Evolutionary conservation across 108 stramenopile genomes (phyloP), one percentile per base, ranked within the genome.

Genomic region (Craspedostauros australis): DNA sequence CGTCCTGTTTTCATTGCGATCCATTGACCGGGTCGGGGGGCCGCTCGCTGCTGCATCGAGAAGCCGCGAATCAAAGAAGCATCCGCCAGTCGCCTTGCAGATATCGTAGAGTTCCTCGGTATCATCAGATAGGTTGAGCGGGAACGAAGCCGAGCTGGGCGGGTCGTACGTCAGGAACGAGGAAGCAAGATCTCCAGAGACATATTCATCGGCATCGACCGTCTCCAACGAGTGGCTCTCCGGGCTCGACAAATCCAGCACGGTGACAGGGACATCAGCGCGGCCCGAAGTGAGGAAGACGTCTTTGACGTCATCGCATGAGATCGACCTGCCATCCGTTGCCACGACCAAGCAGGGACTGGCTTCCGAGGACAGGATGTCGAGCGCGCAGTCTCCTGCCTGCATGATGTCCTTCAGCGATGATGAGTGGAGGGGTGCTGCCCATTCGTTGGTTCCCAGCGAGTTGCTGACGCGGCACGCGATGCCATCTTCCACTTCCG

Each of bases 341-440:
- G 79, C 82, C 20, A 91, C 54, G 12, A 84, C 66, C 16, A 91
- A 58, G 7, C 60, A 26, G 7, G 88, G 88, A 30, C 85, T 55
- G 24, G 79, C 88, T 25, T 83, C 72, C 4, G 68, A 66, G 25
- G 84, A 79, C 14, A 91, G 63, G 1, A 76, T 72, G 26, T 62
- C 49, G 14, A 91, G 69, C 5, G 84, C 76, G 18, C 76, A 84
- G 64, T 91, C 88, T 5, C 81, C 82, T 12, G 75, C 72, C 4
- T 79, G 78, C 37, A 91, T 51, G 2, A 91, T 68, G 51, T 86
- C 75, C 40, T 59, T 63, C 66, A 91, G 46, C 1, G 70, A 84
- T 11, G 82, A 80, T 3, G 76, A 68, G 24, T 64, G 59, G 5
- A 58, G 39, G 1, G 63, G 68, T 47, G 62, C 47, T 50, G 50